Base-by-base conservation (phyloP, 2,329 filamentous ascomycete genomes). In the Neonectria neomacrospora region DNA sequence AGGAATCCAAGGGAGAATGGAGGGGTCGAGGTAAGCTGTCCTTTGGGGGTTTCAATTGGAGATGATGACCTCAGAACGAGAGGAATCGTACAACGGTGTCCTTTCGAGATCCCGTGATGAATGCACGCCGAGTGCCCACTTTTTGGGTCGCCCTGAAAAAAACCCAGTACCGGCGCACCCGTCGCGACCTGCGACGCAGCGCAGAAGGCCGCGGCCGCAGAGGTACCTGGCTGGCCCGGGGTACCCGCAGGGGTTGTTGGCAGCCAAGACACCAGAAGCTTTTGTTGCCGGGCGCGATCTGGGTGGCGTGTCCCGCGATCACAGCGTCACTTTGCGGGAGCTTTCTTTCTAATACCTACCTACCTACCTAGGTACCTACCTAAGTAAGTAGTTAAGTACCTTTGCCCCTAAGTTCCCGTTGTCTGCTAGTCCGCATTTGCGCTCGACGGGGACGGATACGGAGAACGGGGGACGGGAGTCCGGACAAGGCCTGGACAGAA, bases 101-200 rank as follows among this genome's bases (percentile, higher is more conserved):
- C 77, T 79, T 78, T 78, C 68, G 65, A 74, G 71, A 75, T 76
- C 75, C 75, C 75, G 75, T 77, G 74, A 76, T 74, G 69, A 63
- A 74, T 37, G 68, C 66, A 70, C 60, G 55, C 67, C 61, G 59
- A 52, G 68, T 59, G 64, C 66, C 71, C 71, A 74, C 67, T 74
- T 73, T 74, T 73, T 59, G 65, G 55, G 41, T 53, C 67, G 65
- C 61, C 61, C 56, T 41, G 61, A 26, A n/a, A n/a, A 37, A 28
- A 54, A 22, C 26, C 32, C 20, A 45, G 58, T 61, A 61, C 58
- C 30, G 9, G 37, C 10, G 28, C 30, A 44, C 20, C 34, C 32
- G 4, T 20, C 10, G 41, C 6, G 48, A 62, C 59, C n/a, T 62
- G 50, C 30, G 11, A 11, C n/a, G 7, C 3, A 23, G 34, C 45